A percentile compares a stretch with the other conserved stretches of the same genome.
Evolutionary conservation across 2,329 filamentous ascomycete species (phyloP).

Genomic region (Fusarium veterinarium): DNA sequence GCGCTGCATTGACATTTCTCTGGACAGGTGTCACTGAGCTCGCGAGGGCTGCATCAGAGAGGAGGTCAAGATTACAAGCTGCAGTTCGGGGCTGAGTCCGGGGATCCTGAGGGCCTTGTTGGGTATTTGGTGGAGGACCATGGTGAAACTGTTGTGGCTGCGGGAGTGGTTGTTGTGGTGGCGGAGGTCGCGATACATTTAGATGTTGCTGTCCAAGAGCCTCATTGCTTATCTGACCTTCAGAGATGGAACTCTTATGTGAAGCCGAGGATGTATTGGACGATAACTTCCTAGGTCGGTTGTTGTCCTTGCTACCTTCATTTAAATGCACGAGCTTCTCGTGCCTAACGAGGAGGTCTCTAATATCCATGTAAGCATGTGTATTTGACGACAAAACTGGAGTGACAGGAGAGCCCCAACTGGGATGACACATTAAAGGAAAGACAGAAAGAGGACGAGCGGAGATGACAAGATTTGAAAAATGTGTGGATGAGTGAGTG

Average conservation of each 20-base stretch:
- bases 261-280: constrained; percentile 55
- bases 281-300: constrained; percentile 63
- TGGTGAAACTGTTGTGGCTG: constrained; percentile 54
- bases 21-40: constrained; percentile 66
- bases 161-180: constrained; percentile 42
- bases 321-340: constrained; percentile 74
- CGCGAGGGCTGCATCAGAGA: constrained; percentile 70
- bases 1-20: constrained; percentile 60
- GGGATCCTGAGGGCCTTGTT: constrained; percentile 58
- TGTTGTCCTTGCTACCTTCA: constrained; percentile 66
- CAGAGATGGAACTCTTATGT: constrained; percentile 60
- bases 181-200: constrained; percentile 42
- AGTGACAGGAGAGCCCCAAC: neutral
- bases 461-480: constrained; percentile 11
- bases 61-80: constrained; percentile 67
- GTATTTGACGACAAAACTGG: neutral
- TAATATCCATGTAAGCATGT: constrained; percentile 70
- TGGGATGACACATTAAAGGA: neutral
- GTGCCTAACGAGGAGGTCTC: constrained; percentile 71
- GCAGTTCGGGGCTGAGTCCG: constrained; percentile 58
- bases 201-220: constrained; percentile 58
- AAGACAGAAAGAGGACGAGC: neutral
- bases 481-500: constrained; percentile 25
- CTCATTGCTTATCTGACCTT: constrained; percentile 60
- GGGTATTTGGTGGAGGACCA: constrained; percentile 50